These are phyloP conservation scores for Ambrosiella beaveri DNA, from an alignment of 2,329 filamentous ascomycete genomes.

Conservation along the genomic window DNA sequence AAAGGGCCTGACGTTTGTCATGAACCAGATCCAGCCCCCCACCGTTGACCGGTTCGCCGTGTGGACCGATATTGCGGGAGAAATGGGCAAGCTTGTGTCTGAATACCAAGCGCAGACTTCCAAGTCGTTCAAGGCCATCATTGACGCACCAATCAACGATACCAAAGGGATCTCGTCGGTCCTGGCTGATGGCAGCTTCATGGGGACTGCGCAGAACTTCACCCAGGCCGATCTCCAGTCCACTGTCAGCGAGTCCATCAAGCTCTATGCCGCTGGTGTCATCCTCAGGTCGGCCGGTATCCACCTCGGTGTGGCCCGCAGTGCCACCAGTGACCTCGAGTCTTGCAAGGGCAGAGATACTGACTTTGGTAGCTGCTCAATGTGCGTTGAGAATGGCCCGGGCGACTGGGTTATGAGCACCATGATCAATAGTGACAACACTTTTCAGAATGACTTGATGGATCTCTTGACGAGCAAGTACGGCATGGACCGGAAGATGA, in stretches of 20 bases:
- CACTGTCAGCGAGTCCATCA: slow-evolving; percentile 1
- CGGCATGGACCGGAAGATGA: neutral
- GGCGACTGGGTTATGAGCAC: neutral
- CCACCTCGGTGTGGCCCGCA: slow-evolving; percentile 1
- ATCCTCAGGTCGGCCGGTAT: slow-evolving; percentile 7
- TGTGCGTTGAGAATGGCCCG: slow-evolving; percentile 2
- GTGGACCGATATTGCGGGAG: slow-evolving; percentile 7
- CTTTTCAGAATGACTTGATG: slow-evolving; percentile 1
- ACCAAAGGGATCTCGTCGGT: slow-evolving; percentile 7
- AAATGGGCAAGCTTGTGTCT: slow-evolving; percentile 7
- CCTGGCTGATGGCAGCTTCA: slow-evolving; percentile 11
- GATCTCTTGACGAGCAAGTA: slow-evolving; percentile 10
- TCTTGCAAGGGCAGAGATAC: neutral
- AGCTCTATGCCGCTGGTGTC: slow-evolving; percentile 8
- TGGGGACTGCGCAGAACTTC: slow-evolving; percentile 12
- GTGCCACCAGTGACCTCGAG: neutral
- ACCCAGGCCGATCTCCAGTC: slow-evolving; percentile 13
- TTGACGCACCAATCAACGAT: slow-evolving; percentile 11
- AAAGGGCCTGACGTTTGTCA: slow-evolving; percentile 1
- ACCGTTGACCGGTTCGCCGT: slow-evolving; percentile 1
- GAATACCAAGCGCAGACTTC: slow-evolving; percentile 8
- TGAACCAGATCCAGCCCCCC: slow-evolving; percentile 3
- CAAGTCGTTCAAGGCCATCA: slow-evolving; percentile 7
- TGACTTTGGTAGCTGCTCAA: neutral
- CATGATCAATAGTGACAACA: slow-evolving; percentile 1